These are phyloP conservation scores for Penicillium argentinense DNA, from an alignment of 495 filamentous ascomycete genomes.

Conservation along the genomic window DNA sequence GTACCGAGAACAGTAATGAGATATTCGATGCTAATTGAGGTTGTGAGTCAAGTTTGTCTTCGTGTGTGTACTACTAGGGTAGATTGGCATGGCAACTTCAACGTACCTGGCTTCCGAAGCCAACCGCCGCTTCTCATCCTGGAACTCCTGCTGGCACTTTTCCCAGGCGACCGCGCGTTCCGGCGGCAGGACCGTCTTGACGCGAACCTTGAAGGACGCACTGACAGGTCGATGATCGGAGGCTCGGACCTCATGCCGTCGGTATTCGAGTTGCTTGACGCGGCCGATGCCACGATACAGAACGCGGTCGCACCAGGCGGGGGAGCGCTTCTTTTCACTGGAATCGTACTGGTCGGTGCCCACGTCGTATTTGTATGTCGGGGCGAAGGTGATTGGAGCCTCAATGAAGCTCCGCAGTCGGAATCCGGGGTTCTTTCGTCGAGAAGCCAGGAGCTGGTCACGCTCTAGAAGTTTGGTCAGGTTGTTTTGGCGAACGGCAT, in stretches of 20 bases:
- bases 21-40: slow-evolving; percentile 46
- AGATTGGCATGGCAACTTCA: too few relatives aligned
- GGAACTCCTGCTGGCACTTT: slow-evolving; percentile 67
- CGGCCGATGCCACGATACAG: slow-evolving; percentile 80
- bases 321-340: slow-evolving; percentile 91
- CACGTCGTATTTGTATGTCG: slow-evolving; percentile 98
- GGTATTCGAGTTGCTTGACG: slow-evolving; percentile 84
- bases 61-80: too few relatives aligned
- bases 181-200: slow-evolving; percentile 74
- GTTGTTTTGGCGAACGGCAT: slow-evolving; percentile 74
- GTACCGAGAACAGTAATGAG: slow-evolving; percentile 53
- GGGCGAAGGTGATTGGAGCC: slow-evolving; percentile 82
- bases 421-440: slow-evolving; percentile 85
- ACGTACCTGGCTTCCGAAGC: slow-evolving; percentile 62
- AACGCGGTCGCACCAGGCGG: slow-evolving; percentile 95
- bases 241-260: slow-evolving; percentile 81
- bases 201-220: slow-evolving; percentile 72
- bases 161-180: slow-evolving; percentile 67
- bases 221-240: slow-evolving; percentile 94
- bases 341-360: slow-evolving; percentile 92
- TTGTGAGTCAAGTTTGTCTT: not conserved
- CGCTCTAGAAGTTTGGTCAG: slow-evolving; percentile 88
- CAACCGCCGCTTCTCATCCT: slow-evolving; percentile 62
- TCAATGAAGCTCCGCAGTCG: slow-evolving; percentile 84
- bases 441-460: slow-evolving; percentile 86